Conservation (phyloP, 495 filamentous ascomycete genomes). For the Xylaria longipes region DNA sequence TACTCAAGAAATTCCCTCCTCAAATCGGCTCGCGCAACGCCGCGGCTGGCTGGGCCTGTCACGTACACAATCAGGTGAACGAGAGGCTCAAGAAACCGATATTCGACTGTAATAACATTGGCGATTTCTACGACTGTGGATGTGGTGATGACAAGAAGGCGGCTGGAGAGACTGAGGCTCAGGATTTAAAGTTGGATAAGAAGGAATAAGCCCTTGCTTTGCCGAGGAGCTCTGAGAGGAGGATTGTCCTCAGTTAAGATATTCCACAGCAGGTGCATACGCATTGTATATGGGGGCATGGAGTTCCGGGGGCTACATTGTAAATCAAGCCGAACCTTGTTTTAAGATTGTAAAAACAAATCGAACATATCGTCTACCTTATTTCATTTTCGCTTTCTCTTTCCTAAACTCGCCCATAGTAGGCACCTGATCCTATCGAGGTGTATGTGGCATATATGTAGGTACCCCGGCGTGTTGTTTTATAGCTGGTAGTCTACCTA, state of each 20-base stretch:
- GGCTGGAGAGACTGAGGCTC: constrained; percentile 33
- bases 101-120: constrained; percentile 90
- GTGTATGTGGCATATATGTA: background rate
- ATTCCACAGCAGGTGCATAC: background rate
- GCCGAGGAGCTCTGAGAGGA: background rate
- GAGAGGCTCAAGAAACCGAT: constrained; percentile 77
- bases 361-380: constrained; percentile 9
- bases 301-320: constrained; percentile 15
- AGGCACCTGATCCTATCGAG: background rate
- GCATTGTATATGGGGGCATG: constrained; percentile 9
- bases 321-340: constrained; percentile 35
- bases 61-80: constrained; percentile 95
- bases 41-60: constrained; percentile 91
- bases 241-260: background rate
- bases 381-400: background rate
- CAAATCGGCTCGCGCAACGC: constrained; percentile 83
- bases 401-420: background rate
- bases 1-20: constrained; percentile 85
- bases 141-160: constrained; percentile 74
- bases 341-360: background rate
- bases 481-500: background rate
- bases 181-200: constrained; percentile 44
- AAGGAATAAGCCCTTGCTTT: constrained; percentile 38
- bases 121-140: constrained; percentile 94
- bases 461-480: background rate